These are phyloP conservation scores for Bipolaris cookei DNA, from an alignment of 2,329 filamentous ascomycete species.

Conservation along the genomic window DNA sequence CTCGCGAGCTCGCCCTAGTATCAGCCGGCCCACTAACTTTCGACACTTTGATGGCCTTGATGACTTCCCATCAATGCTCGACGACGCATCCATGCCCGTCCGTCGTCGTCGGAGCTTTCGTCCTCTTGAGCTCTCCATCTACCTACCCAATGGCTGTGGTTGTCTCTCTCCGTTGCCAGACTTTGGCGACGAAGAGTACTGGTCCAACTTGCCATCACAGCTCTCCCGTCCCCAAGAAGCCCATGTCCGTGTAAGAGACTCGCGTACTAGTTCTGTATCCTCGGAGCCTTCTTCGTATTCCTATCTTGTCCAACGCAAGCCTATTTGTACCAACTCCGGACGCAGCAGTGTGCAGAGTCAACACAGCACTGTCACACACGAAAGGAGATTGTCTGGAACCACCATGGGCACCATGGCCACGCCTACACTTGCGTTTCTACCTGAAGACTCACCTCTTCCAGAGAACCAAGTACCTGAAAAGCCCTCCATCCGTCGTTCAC, in stretches of 20 bases:
- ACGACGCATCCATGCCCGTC: constrained; percentile 40
- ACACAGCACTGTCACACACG: constrained; percentile 25
- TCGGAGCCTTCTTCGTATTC: constrained; percentile 34
- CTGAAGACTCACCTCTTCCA: constrained; percentile 32
- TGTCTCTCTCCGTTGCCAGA: constrained; percentile 50
- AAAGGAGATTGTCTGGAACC: constrained; percentile 30
- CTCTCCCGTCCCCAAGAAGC: constrained; percentile 44
- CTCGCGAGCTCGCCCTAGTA: constrained; percentile 45
- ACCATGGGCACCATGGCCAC: constrained; percentile 32
- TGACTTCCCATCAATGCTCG: constrained; percentile 42
- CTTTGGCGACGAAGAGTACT: constrained; percentile 39
- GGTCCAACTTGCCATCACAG: constrained; percentile 33
- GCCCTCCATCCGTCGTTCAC: constrained; percentile 35
- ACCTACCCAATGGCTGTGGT: constrained; percentile 39
- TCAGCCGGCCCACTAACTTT: constrained; percentile 47
- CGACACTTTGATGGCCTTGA: constrained; percentile 43
- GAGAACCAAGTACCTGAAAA: constrained; percentile 28
- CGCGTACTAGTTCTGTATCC: constrained; percentile 35
- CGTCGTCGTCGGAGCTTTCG: constrained; percentile 46
- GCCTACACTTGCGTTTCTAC: constrained; percentile 34
- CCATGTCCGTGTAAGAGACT: constrained; percentile 41
- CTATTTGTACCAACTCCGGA: constrained; percentile 38
- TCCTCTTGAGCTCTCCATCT: constrained; percentile 51
- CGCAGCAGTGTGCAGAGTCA: constrained; percentile 41
- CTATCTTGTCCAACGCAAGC: constrained; percentile 43